Percentiles rank a stretch among this genome's conserved stretches.
Conservation (phyloP, 495 filamentous ascomycete genomes). For the Peziza echinospora region DNA sequence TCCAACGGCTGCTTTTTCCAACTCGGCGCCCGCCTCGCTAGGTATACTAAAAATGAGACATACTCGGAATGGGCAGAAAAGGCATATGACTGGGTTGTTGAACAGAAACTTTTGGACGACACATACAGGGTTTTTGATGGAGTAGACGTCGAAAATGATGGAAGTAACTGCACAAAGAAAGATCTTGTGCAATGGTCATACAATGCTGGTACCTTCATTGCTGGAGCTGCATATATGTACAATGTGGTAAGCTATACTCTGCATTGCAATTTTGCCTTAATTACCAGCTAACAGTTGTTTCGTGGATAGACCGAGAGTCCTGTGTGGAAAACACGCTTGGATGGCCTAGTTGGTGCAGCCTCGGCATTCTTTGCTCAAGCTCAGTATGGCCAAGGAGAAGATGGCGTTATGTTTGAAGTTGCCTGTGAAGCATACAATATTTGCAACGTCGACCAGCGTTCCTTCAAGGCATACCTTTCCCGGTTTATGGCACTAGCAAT, state of each 20-base stretch:
- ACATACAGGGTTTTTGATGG: conserved; percentile 39
- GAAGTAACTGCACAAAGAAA: conserved; percentile 31
- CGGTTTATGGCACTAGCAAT: conserved; percentile 55
- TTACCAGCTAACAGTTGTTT: no score
- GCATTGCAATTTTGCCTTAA: background rate
- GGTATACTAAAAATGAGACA: conserved; percentile 47
- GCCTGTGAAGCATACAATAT: conserved; percentile 41
- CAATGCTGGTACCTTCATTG: conserved; percentile 45
- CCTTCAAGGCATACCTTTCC: conserved; percentile 60
- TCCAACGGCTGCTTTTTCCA: conserved; percentile 50
- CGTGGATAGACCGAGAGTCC: background rate
- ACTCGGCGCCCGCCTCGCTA: conserved; percentile 44
- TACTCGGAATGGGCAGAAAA: conserved; percentile 49
- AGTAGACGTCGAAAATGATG: conserved; percentile 22
- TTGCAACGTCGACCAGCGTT: conserved; percentile 52
- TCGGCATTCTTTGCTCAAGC: conserved; percentile 32
- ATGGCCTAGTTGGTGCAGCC: conserved; percentile 31
- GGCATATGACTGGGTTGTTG: conserved; percentile 43
- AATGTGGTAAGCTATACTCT: conserved; percentile 30
- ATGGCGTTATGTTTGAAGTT: conserved; percentile 41
- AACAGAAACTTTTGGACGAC: conserved; percentile 29
- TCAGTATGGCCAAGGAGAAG: conserved; percentile 12
- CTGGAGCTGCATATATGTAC: conserved; percentile 50
- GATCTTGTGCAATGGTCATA: conserved; percentile 37
- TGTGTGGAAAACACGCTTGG: conserved; percentile 31